A percentile compares a stretch with the other conserved stretches of the same genome.
phyloP scores from a whole-genome alignment of 306 rosid species.

The Quercus alba region DNA sequence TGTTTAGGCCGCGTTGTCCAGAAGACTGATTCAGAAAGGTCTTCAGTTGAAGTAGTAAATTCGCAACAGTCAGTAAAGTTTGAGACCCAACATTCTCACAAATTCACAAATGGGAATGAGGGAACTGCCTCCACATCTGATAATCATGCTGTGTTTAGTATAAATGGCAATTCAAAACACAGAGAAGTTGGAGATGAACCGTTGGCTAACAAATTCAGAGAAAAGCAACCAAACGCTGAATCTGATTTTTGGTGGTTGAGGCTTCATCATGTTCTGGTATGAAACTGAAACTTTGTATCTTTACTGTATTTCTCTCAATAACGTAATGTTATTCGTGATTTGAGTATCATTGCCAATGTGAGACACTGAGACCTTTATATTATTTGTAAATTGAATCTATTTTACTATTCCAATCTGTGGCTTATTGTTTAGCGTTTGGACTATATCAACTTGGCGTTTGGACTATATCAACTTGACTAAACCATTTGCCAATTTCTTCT shows the following conservation, averaged over 20 bases:
- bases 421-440: background rate
- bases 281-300: conserved; percentile 15
- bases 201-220: conserved; percentile 21
- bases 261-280: conserved; percentile 81
- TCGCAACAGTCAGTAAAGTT: conserved; percentile 30
- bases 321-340: background rate
- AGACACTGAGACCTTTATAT: background rate
- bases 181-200: conserved; percentile 28
- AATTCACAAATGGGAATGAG: conserved; percentile 22
- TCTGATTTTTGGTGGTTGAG: conserved; percentile 70
- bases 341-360: background rate
- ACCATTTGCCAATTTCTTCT: background rate
- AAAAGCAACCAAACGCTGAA: conserved; percentile 32
- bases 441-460: background rate
- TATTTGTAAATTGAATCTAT: no score
- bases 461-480: background rate
- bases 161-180: conserved; percentile 31
- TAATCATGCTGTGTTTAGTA: conserved; percentile 25
- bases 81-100: conserved; percentile 23
- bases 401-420: no score
- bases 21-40: conserved; percentile 31
- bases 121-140: conserved; percentile 15
- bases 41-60: conserved; percentile 38
- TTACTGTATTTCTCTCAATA: background rate
- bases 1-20: conserved; percentile 47